These are phyloP conservation scores for Pythium catenulatum DNA, from an alignment of 352 stramenopile genomes.

Conservation along the genomic window DNA sequence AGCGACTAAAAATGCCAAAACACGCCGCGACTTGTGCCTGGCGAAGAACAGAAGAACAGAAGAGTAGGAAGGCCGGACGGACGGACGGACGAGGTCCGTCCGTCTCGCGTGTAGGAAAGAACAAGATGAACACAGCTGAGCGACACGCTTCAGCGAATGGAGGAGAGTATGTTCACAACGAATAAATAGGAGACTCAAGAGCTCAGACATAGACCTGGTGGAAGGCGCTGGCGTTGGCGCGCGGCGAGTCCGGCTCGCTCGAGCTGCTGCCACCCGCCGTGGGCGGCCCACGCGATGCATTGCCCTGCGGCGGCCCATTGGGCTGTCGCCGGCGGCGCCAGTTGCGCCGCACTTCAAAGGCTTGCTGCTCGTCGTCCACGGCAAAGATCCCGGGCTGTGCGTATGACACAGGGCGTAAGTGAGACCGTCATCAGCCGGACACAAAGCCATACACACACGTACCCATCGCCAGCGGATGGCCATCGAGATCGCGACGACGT, in stretches of 20 bases:
- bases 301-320: no score
- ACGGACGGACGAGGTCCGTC: no score
- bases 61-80: background rate
- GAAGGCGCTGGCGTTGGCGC: background rate
- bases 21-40: no score
- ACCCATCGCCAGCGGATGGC: conserved; percentile 85
- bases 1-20: no score
- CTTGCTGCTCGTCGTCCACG: conserved; percentile 84
- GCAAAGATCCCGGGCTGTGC: conserved; percentile 86
- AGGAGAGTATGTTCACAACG: no score
- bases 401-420: no score
- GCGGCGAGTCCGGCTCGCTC: background rate
- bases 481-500: conserved; percentile 83
- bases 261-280: no score
- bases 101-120: no score
- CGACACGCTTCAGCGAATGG: no score
- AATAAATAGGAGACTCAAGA: conserved; percentile 26
- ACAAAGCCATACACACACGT: background rate
- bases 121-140: no score
- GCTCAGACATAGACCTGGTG: conserved; percentile 36
- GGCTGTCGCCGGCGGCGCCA: conserved; percentile 26
- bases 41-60: background rate
- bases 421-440: background rate
- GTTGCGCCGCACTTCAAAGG: conserved; percentile 54
- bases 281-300: no score